Evolutionary conservation across 2,329 filamentous ascomycete genomes (phyloP).

Genomic region (Fusarium protoensiforme): DNA sequence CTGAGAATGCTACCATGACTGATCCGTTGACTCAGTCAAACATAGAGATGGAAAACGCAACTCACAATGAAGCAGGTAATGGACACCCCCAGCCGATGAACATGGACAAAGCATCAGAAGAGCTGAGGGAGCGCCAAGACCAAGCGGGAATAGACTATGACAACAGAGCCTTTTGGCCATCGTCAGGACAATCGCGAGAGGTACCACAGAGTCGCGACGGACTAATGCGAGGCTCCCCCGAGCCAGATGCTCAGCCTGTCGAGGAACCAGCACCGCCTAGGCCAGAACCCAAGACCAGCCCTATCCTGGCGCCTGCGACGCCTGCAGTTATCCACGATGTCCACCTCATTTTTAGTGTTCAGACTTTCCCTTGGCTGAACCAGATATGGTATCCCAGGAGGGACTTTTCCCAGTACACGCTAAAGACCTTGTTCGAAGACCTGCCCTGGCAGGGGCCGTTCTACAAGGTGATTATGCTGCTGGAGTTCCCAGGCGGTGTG

Average conservation of each 20-base stretch:
- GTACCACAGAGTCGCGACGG: neutral
- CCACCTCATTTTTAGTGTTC: neutral
- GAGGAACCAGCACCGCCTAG: neutral
- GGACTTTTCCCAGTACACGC: neutral
- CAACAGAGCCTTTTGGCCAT: neutral
- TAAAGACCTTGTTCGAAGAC: neutral
- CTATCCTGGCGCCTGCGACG: fast-evolving
- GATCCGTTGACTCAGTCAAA: neutral
- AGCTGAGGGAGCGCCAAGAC: neutral
- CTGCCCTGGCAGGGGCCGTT: constrained; percentile 1
- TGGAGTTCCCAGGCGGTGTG: neutral
- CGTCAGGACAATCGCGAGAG: neutral
- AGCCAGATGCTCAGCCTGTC: neutral
- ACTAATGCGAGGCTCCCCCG: fast-evolving
- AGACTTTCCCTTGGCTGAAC: constrained; percentile 2
- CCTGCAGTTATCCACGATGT: neutral
- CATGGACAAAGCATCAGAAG: neutral
- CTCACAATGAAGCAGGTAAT: neutral
- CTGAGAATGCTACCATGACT: neutral
- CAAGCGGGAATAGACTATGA: neutral
- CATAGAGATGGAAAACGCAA: neutral
- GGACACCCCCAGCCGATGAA: neutral
- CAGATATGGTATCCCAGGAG: fast-evolving
- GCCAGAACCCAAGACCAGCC: neutral
- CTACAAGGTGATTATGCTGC: neutral